These are phyloP conservation scores for Amborella trichopoda DNA, from an alignment of 164 flowering plant genomes.

Conservation along the genomic window DNA sequence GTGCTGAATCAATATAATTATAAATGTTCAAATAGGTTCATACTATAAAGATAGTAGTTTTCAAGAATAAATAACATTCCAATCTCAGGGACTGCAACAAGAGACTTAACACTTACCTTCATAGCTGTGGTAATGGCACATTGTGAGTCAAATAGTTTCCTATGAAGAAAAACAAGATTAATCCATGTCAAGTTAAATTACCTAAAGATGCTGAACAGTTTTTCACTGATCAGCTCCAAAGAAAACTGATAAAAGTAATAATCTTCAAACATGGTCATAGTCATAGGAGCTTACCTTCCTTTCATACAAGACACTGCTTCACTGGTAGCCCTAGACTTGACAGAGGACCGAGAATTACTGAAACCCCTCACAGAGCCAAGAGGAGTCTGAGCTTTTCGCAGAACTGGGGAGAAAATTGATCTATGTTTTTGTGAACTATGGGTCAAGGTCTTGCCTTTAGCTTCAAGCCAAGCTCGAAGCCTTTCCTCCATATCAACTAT, in stretches of 20 bases:
- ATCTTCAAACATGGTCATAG: neutral
- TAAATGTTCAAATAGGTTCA: neutral
- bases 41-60: neutral
- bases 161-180: constrained; percentile 5
- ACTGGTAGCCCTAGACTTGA: constrained; percentile 21
- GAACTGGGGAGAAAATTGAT: constrained; percentile 31
- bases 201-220: no score
- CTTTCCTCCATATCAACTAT: constrained; percentile 85
- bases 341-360: constrained; percentile 13
- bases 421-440: constrained; percentile 32
- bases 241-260: neutral
- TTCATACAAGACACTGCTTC: constrained; percentile 10
- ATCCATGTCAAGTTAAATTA: no score
- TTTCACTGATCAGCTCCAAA: no score
- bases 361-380: constrained; percentile 26
- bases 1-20: neutral
- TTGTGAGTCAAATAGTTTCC: constrained; percentile 14
- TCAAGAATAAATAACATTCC: no score
- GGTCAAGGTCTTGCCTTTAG: constrained; percentile 75
- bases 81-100: no score
- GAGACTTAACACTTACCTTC: no score
- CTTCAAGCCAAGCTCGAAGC: constrained; percentile 82
- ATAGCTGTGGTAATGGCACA: constrained; percentile 8
- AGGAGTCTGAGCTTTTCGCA: constrained; percentile 35
- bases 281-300: constrained; percentile 25